Percentiles rank a stretch among this genome's conserved stretches.
Conservation (phyloP, 257 asterid species). For the Nicotiana sylvestris region DNA sequence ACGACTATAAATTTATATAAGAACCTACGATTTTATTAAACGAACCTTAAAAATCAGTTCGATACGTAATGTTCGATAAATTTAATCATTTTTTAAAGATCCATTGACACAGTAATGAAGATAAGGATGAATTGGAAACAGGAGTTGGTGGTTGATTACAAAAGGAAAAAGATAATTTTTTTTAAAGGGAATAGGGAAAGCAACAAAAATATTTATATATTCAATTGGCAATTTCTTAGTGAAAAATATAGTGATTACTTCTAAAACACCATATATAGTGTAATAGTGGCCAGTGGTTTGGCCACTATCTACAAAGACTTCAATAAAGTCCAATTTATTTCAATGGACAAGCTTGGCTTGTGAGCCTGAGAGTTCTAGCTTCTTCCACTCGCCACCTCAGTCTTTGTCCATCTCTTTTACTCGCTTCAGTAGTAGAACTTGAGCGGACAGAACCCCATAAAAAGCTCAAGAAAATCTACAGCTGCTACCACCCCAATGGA, state of each 20-base stretch:
- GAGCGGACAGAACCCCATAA: constrained; percentile 19
- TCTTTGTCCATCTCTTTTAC: constrained; percentile 16
- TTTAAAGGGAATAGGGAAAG: not conserved
- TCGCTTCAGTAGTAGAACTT: constrained; percentile 31
- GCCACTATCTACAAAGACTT: not conserved
- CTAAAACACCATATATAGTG: not conserved
- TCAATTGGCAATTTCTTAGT: too few species aligned
- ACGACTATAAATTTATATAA: too few species aligned
- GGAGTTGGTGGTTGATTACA: not conserved
- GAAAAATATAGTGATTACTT: too few species aligned
- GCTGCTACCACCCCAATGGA: constrained; percentile 30
- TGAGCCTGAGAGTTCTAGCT: constrained; percentile 9
- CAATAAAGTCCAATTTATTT: constrained; percentile 19
- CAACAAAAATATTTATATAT: not conserved
- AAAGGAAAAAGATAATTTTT: too few species aligned
- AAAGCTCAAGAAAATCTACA: constrained; percentile 12
- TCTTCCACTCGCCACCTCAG: constrained; percentile 25
- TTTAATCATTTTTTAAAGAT: too few species aligned
- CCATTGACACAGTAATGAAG: too few species aligned
- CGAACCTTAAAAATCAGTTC: too few species aligned
- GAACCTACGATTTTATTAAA: too few species aligned
- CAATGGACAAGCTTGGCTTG: constrained; percentile 1
- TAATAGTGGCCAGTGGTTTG: not conserved
- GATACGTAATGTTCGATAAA: too few species aligned
- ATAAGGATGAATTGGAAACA: not conserved